These are phyloP conservation scores for Beauveria pseudobassiana DNA, from an alignment of 2,329 filamentous ascomycete genomes.

Conservation along the genomic window DNA sequence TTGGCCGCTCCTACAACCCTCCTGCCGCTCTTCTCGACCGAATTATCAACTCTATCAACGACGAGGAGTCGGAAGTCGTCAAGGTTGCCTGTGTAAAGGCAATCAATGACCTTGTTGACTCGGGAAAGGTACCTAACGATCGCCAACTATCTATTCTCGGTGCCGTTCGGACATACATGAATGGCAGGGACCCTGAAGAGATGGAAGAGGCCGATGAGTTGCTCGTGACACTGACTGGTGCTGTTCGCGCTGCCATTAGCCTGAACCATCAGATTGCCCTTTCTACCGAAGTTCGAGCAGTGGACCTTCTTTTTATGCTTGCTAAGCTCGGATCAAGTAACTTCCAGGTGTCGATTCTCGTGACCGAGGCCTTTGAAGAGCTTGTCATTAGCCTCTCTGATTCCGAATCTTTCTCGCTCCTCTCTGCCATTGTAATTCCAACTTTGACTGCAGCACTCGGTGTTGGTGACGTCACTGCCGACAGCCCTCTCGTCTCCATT, in stretches of 20 bases:
- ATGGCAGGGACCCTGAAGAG: slow-evolving; percentile 71
- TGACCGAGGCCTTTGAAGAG: slow-evolving; percentile 87
- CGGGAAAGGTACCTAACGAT: slow-evolving; percentile 42
- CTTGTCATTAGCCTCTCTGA: slow-evolving; percentile 64
- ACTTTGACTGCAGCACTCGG: slow-evolving; percentile 85
- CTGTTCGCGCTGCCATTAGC: slow-evolving; percentile 73
- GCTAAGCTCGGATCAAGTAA: slow-evolving; percentile 84
- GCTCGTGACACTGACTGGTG: slow-evolving; percentile 81
- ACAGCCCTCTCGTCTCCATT: slow-evolving; percentile 76
- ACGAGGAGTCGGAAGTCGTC: slow-evolving; percentile 77
- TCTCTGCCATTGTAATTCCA: slow-evolving; percentile 82
- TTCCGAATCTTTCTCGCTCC: slow-evolving; percentile 61
- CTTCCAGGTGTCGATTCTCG: slow-evolving; percentile 82
- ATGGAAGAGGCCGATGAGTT: slow-evolving; percentile 86
- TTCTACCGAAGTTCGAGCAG: slow-evolving; percentile 61
- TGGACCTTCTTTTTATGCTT: slow-evolving; percentile 80
- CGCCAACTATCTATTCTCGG: slow-evolving; percentile 54
- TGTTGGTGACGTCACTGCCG: slow-evolving; percentile 75
- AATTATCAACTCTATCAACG: slow-evolving; percentile 66
- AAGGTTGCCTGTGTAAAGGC: slow-evolving; percentile 88
- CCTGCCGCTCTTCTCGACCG: slow-evolving; percentile 61
- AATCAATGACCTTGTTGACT: slow-evolving; percentile 58
- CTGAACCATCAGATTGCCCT: slow-evolving; percentile 71
- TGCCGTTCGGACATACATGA: slow-evolving; percentile 67
- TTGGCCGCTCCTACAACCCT: slow-evolving; percentile 62